Evolutionary conservation across 257 asterid species (phyloP).

Genomic region (Solanum chiquidenum): DNA sequence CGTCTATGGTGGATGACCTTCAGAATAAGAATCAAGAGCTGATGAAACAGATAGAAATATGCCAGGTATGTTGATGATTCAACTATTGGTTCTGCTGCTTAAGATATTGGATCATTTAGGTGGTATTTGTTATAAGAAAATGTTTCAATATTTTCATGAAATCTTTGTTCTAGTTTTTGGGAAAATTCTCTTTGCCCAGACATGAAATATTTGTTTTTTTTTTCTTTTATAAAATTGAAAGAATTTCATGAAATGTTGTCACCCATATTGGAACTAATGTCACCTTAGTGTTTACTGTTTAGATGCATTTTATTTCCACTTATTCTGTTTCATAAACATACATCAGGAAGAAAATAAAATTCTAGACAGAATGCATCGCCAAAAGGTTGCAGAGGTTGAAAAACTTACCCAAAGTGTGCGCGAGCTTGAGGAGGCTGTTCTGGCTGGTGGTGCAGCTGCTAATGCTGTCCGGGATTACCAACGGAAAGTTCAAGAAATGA

Average conservation of each 20-base stretch:
- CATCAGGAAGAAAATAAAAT: constrained; percentile 21
- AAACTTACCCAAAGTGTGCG: constrained; percentile 15
- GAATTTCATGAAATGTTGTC: background rate
- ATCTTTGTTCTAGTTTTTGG: background rate
- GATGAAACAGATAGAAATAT: constrained; percentile 93
- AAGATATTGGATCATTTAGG: background rate
- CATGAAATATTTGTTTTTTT: background rate
- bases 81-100: background rate
- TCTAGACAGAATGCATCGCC: constrained; percentile 12
- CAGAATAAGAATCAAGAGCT: constrained; percentile 94
- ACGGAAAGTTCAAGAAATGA: constrained; percentile 19
- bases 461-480: constrained; percentile 18
- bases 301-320: background rate
- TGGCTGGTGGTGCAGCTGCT: constrained; percentile 19
- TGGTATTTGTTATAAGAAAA: background rate
- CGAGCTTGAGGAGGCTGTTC: constrained; percentile 15
- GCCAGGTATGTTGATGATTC: constrained; percentile 45
- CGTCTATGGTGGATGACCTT: constrained; percentile 97
- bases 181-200: background rate
- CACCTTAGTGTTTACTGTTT: background rate
- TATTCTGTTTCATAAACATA: background rate
- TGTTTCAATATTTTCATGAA: background rate
- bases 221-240: background rate
- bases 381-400: constrained; percentile 18
- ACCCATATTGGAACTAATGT: background rate